Conservation (phyloP, 768 basidiomycete species). For the Psilocybe azurescens region DNA sequence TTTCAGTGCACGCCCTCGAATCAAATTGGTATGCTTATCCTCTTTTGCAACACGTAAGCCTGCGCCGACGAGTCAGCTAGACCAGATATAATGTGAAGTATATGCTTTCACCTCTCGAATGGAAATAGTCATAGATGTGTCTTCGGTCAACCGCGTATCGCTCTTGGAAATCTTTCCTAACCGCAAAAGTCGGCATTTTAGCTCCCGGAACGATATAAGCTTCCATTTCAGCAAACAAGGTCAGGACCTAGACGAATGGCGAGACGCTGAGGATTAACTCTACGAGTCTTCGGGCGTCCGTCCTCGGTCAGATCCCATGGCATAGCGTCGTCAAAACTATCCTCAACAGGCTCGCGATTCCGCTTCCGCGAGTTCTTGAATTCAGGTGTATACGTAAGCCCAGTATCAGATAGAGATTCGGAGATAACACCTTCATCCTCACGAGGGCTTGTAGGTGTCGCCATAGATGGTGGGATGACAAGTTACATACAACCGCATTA, state of each 20-base stretch:
- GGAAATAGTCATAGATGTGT: constrained; percentile 83
- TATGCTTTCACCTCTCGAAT: constrained; percentile 54
- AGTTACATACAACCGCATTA: constrained; percentile 10
- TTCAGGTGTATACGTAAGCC: constrained; percentile 14
- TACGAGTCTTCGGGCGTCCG: constrained; percentile 48
- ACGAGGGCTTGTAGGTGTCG: constrained; percentile 33
- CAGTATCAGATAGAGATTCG: constrained; percentile 22
- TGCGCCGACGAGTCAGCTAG: constrained; percentile 18
- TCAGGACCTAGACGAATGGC: constrained; percentile 70
- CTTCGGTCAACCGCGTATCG: constrained; percentile 73
- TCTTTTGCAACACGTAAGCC: constrained; percentile 69
- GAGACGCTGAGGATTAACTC: constrained; percentile 73
- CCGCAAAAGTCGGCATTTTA: constrained; percentile 78
- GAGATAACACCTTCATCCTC: constrained; percentile 15
- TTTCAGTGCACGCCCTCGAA: constrained; percentile 46
- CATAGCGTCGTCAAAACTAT: constrained; percentile 23
- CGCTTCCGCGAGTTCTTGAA: constrained; percentile 23
- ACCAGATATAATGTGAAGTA: constrained; percentile 46
- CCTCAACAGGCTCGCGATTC: constrained; percentile 23
- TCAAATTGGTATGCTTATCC: constrained; percentile 61
- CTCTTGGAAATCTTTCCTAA: constrained; percentile 73
- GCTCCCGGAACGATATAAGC: constrained; percentile 71
- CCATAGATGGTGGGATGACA: constrained; percentile 29
- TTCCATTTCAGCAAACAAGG: constrained; percentile 74
- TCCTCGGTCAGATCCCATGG: constrained; percentile 35